These are phyloP conservation scores for Mangifera indica DNA, from an alignment of 345 rosid species.

Conservation along the genomic window DNA sequence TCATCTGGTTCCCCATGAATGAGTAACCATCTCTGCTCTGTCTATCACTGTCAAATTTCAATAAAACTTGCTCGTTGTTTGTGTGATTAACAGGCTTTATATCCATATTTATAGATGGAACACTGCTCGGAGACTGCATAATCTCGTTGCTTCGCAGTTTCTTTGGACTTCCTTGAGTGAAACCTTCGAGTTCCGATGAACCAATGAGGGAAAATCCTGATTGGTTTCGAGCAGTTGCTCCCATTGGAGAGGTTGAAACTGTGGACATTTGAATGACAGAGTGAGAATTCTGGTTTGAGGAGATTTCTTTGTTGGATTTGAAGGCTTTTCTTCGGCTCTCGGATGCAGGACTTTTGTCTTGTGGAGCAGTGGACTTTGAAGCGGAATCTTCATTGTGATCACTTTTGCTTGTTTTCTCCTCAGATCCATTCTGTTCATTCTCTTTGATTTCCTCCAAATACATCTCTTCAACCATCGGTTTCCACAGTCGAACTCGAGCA, in stretches of 20 bases:
- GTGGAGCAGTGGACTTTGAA: constrained; percentile 54
- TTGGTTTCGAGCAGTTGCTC: constrained; percentile 43
- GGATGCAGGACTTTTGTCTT: constrained; percentile 42
- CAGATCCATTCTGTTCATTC: constrained; percentile 64
- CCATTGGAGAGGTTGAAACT: constrained; percentile 44
- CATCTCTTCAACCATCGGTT: constrained; percentile 99
- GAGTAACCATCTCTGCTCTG: constrained; percentile 72
- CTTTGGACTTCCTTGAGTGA: constrained; percentile 79
- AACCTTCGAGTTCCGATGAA: constrained; percentile 70
- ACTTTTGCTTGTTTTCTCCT: constrained; percentile 58
- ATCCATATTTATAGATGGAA: constrained; percentile 46
- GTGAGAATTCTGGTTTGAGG: constrained; percentile 34
- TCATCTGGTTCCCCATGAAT: constrained; percentile 63
- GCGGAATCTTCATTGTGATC: constrained; percentile 58
- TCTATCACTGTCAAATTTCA: constrained; percentile 63
- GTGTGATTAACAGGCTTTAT: constrained; percentile 42
- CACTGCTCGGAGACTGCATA: constrained; percentile 45
- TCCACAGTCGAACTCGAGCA: constrained; percentile 98
- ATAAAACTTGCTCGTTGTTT: constrained; percentile 43
- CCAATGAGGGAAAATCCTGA: constrained; percentile 60
- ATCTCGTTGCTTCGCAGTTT: constrained; percentile 54
- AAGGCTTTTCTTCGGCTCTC: constrained; percentile 33
- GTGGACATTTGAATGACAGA: constrained; percentile 50
- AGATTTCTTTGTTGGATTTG: constrained; percentile 32
- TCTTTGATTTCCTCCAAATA: constrained; percentile 83